Evolutionary conservation across 2,329 filamentous ascomycete genomes (phyloP).

Genomic region (Cladosporium sp.): DNA sequence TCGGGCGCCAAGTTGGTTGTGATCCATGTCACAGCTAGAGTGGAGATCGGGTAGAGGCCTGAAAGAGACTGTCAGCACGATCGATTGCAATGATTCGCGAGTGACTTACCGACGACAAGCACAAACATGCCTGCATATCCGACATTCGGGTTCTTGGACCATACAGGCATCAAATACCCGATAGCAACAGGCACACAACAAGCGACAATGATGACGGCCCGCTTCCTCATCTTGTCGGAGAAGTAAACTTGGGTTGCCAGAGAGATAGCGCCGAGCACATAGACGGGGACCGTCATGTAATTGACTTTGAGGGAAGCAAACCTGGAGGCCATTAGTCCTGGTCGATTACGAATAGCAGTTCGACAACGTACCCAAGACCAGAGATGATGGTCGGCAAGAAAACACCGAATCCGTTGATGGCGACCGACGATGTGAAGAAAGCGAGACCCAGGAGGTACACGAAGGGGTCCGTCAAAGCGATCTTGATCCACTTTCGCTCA

Average conservation of each 20-base stretch:
- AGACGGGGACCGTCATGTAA: conserved; percentile 39
- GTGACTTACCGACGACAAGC: conserved; percentile 24
- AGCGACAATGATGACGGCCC: conserved; percentile 35
- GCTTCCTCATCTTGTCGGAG: conserved; percentile 37
- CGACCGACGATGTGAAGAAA: conserved; percentile 39
- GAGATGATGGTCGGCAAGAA: conserved; percentile 41
- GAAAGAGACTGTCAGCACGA: background rate
- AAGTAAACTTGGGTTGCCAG: conserved; percentile 28
- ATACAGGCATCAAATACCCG: conserved; percentile 39
- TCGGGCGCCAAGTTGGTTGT: conserved; percentile 39
- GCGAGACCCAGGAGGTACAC: conserved; percentile 34
- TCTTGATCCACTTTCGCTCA: conserved; percentile 31
- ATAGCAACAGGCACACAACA: conserved; percentile 34
- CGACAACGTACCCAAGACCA: conserved; percentile 34
- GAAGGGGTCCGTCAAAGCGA: conserved; percentile 36
- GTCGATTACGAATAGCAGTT: no score
- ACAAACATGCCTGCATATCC: conserved; percentile 41
- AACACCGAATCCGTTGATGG: conserved; percentile 37
- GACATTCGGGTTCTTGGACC: conserved; percentile 30
- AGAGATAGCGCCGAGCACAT: conserved; percentile 33
- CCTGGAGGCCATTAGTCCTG: background rate
- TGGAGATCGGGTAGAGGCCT: conserved; percentile 32
- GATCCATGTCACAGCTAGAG: conserved; percentile 36
- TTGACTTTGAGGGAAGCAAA: conserved; percentile 25
- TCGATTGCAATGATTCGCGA: background rate